Percentiles rank a stretch among this genome's conserved stretches.
Conservation (phyloP, 495 filamentous ascomycete genomes). For the Trichoderma reesei region DNA sequence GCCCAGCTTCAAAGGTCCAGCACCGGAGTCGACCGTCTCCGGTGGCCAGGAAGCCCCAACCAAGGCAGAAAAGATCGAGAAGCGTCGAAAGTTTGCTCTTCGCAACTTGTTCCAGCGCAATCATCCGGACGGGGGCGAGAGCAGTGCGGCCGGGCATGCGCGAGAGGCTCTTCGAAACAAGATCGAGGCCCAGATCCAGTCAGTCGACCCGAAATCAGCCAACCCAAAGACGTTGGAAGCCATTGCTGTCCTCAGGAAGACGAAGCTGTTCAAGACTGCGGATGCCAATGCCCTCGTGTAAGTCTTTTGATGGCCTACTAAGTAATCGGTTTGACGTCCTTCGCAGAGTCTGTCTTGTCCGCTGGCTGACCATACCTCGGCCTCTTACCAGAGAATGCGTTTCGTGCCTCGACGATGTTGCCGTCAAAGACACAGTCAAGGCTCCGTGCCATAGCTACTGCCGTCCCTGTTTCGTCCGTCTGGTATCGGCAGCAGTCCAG, state of each 20-base stretch:
- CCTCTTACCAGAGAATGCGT: slow-evolving; percentile 26
- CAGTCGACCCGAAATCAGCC: neutral
- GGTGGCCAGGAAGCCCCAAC: neutral
- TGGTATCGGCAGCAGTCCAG: slow-evolving; percentile 26
- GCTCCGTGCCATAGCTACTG: slow-evolving; percentile 33
- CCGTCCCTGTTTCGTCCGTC: slow-evolving; percentile 28
- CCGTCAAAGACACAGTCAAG: slow-evolving; percentile 21
- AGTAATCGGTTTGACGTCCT: neutral
- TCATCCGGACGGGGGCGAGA: slow-evolving; percentile 7
- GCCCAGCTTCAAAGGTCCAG: neutral
- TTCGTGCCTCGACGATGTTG: slow-evolving; percentile 32
- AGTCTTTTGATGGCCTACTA: slow-evolving; percentile 9
- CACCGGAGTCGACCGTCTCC: neutral
- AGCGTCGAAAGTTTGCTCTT: slow-evolving; percentile 11
- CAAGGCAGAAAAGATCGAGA: neutral
- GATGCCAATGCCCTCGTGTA: slow-evolving; percentile 17
- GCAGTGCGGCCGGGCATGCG: slow-evolving; percentile 1
- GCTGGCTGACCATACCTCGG: neutral
- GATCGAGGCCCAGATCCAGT: neutral
- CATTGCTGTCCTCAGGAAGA: slow-evolving; percentile 5
- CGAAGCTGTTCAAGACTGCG: slow-evolving; percentile 15
- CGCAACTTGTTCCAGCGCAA: slow-evolving; percentile 6
- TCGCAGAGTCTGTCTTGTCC: neutral
- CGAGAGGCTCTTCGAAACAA: slow-evolving; percentile 1
- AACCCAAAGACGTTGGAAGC: neutral